These are phyloP conservation scores for Neotropicomus parvogracilis DNA, from an alignment of 1,284 basidiomycete species.

Conservation along the genomic window DNA sequence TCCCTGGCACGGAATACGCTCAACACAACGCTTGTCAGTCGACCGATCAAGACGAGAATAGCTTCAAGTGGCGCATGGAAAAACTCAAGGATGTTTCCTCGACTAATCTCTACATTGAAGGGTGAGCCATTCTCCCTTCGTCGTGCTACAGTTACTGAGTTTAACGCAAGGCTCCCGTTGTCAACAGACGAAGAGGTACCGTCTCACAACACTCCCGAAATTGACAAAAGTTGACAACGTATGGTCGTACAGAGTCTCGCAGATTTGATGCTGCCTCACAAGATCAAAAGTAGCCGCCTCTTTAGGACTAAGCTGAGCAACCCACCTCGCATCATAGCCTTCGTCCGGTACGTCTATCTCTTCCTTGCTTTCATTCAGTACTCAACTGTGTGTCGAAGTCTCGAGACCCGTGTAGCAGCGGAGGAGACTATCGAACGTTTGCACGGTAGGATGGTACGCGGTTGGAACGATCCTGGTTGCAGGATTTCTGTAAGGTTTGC, in stretches of 20 bases:
- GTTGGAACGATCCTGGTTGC: slow-evolving; percentile 67
- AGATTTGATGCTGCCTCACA: slow-evolving; percentile 57
- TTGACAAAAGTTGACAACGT: background rate
- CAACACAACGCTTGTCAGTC: slow-evolving; percentile 23
- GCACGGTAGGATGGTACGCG: slow-evolving; percentile 73
- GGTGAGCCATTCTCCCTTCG: slow-evolving; percentile 33
- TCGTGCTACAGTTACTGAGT: slow-evolving; percentile 7
- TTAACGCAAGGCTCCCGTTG: slow-evolving; percentile 49
- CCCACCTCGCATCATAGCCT: slow-evolving; percentile 72
- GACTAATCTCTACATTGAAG: slow-evolving; percentile 75
- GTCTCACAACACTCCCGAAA: background rate
- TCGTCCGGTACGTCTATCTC: slow-evolving; percentile 53
- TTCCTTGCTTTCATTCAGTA: background rate
- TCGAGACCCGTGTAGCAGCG: slow-evolving; percentile 63
- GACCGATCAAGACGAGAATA: slow-evolving; percentile 37
- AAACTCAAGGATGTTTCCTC: slow-evolving; percentile 56
- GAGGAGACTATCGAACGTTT: slow-evolving; percentile 70
- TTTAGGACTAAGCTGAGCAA: slow-evolving; percentile 70
- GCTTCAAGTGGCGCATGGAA: slow-evolving; percentile 72
- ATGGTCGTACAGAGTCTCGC: slow-evolving; percentile 44
- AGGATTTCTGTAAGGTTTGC: slow-evolving; percentile 72
- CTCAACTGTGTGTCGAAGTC: slow-evolving; percentile 35
- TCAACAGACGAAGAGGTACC: slow-evolving; percentile 46
- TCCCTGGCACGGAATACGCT: slow-evolving; percentile 63
- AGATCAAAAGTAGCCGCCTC: slow-evolving; percentile 67